Evolutionary conservation across 1,139 yeast genomes (phyloP), one percentile per base, ranked within the genome.

Genomic region (Taiozyma onychis): DNA sequence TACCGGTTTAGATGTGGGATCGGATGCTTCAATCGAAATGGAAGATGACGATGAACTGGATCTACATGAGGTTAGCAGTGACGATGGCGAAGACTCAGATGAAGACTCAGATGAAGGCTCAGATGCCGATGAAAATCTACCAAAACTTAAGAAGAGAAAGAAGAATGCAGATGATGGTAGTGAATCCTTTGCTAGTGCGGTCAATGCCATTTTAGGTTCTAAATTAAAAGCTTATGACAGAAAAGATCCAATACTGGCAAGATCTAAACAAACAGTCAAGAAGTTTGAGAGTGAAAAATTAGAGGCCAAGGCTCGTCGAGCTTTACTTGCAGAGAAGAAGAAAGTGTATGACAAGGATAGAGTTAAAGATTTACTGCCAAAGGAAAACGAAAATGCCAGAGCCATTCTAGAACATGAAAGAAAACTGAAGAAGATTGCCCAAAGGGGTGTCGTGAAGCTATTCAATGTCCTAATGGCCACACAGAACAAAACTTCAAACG

Each of bases 381-480:
- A 71, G 8, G 74, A 67, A 27, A 72, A 72, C 26, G 66, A 69
- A 16, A 69, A 66, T 26, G 80, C 83, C 1, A 78, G 90, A 61
- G 74, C 73, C 44, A 67, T 78, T 4, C 66, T 91, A 41, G 93
- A 85, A 51, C 77, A 77, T 49, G 99, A 93, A 65, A 79, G 80
- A 56, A 74, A 72, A 57, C 71, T 89, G 62, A 85, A 87, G 66
- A 91, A 90, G 65, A 77, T 83, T 35, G 98, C 98, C 0, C 97
- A 93, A 69, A 78, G 85, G 61, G 99, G 99, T 72, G 98, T 90
- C 18, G 95, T 93, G 21, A 82, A 86, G 62, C 75, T 93, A 54
- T 90, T 93, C 69, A 93, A 93, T 66, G 98, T 97, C 2, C 85
- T 93, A 34, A 76, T 90, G 62, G 78, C 88, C 42, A 86, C 97